A percentile compares a stretch with the other conserved stretches of the same genome.
Evolutionary conservation across 2,329 filamentous ascomycete species (phyloP).

Genomic region (Xylaria sp.): DNA sequence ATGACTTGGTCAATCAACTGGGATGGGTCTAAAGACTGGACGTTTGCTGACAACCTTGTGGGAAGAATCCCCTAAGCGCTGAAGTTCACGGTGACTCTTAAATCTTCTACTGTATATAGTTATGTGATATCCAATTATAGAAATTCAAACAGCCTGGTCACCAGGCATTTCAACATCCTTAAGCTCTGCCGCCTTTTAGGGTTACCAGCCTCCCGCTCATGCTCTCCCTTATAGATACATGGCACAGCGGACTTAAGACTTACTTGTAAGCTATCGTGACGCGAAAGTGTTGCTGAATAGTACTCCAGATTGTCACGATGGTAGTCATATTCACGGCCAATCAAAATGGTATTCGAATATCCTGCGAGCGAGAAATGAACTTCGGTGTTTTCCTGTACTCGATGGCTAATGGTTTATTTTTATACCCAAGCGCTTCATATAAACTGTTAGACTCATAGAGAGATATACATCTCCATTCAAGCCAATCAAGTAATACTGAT

Average conservation of each 20-base stretch:
- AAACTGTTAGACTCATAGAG: too few species aligned
- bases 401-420: too few species aligned
- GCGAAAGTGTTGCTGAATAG: too few species aligned
- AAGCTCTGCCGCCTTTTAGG: background rate
- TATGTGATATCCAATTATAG: constrained; percentile 8
- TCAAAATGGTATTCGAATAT: background rate
- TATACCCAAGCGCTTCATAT: too few species aligned
- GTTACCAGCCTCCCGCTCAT: too few species aligned
- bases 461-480: too few species aligned
- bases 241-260: too few species aligned
- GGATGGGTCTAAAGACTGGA: constrained; percentile 52
- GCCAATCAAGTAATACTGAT: background rate
- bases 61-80: constrained; percentile 32
- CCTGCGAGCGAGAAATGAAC: too few species aligned
- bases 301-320: too few species aligned
- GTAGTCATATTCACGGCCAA: background rate
- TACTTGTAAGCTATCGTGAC: too few species aligned
- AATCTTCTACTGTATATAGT: constrained; percentile 12
- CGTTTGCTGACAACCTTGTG: constrained; percentile 50
- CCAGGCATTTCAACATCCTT: background rate
- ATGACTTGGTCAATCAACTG: constrained; percentile 55
- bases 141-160: background rate
- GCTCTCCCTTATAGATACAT: too few species aligned
- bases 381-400: too few species aligned
- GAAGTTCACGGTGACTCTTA: background rate